phyloP scores from a whole-genome alignment of 768 basidiomycete species.

The Jaapia argillacea region DNA sequence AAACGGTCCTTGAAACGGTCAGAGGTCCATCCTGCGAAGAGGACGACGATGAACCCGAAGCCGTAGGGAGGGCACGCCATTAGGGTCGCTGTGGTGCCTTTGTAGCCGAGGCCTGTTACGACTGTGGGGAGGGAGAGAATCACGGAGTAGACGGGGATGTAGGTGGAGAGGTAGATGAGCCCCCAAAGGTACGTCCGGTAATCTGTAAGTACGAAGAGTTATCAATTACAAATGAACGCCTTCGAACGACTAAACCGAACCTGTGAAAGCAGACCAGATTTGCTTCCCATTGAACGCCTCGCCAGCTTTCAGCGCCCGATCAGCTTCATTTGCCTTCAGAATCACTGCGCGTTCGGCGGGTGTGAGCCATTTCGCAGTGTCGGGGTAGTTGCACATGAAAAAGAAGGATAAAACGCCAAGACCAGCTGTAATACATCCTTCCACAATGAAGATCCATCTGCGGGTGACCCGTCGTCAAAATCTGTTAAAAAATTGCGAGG shows the following conservation, averaged over 20 bases:
- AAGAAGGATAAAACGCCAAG: not conserved
- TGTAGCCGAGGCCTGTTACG: slow-evolving; percentile 6
- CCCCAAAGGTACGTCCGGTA: slow-evolving; percentile 5
- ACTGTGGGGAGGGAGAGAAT: slow-evolving; percentile 4
- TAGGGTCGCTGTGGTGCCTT: slow-evolving; percentile 9
- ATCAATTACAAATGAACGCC: no score
- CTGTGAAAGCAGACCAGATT: slow-evolving; percentile 8
- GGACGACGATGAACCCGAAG: slow-evolving; percentile 4
- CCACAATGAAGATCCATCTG: slow-evolving; percentile 10
- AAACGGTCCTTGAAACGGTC: slow-evolving; percentile 16
- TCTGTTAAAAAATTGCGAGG: not conserved
- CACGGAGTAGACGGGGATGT: slow-evolving; percentile 7
- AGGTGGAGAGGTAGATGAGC: slow-evolving; percentile 7
- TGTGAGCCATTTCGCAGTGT: slow-evolving; percentile 15
- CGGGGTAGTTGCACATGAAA: slow-evolving; percentile 12
- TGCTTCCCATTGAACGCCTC: slow-evolving; percentile 9
- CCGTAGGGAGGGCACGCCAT: slow-evolving; percentile 11
- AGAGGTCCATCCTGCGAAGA: slow-evolving; percentile 9
- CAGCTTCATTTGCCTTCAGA: slow-evolving; percentile 9
- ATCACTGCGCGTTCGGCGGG: slow-evolving; percentile 13
- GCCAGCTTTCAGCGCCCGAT: slow-evolving; percentile 9
- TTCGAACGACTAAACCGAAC: no score
- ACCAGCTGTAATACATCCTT: slow-evolving; percentile 5
- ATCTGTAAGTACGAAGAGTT: no score
- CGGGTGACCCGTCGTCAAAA: not conserved